These are phyloP conservation scores for Alternaria gansuensis DNA, from an alignment of 2,329 filamentous ascomycete species.

Conservation along the genomic window DNA sequence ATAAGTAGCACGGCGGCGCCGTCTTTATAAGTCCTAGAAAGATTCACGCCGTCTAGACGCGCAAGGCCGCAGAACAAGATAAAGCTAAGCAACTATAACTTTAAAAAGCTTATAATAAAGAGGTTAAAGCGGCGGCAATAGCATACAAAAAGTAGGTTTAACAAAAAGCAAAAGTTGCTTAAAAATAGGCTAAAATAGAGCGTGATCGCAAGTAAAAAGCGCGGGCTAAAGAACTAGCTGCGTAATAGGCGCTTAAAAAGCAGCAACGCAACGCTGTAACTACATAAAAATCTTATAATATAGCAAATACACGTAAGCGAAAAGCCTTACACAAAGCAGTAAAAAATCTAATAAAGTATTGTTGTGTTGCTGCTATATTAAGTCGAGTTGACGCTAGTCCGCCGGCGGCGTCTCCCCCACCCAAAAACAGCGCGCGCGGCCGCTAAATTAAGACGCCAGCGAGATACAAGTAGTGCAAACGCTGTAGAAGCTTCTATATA, in stretches of 20 bases:
- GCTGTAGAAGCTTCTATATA: too few relatives aligned
- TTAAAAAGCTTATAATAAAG: conserved; percentile 1
- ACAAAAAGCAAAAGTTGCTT: background rate
- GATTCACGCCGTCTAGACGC: too few relatives aligned
- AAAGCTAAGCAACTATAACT: background rate
- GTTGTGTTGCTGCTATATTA: conserved; percentile 3
- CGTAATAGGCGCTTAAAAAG: conserved; percentile 2
- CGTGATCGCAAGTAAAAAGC: background rate
- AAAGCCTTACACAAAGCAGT: conserved; percentile 1
- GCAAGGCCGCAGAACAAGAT: background rate
- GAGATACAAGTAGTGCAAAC: too few relatives aligned
- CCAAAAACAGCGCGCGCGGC: background rate
- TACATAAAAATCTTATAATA: background rate
- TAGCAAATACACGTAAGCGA: background rate
- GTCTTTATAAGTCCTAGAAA: too few relatives aligned
- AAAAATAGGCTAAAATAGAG: background rate
- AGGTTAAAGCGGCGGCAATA: background rate
- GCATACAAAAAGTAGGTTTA: background rate
- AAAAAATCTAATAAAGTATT: conserved; percentile 5
- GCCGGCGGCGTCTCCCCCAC: background rate
- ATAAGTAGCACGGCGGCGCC: too few relatives aligned
- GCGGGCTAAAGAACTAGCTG: conserved; percentile 1
- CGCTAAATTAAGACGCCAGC: too few relatives aligned
- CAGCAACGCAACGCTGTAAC: background rate
- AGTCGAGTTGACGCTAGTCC: conserved; percentile 3